These are phyloP conservation scores for Phaffia rhodozyma DNA, from an alignment of 1,284 basidiomycete species.

Conservation along the genomic window DNA sequence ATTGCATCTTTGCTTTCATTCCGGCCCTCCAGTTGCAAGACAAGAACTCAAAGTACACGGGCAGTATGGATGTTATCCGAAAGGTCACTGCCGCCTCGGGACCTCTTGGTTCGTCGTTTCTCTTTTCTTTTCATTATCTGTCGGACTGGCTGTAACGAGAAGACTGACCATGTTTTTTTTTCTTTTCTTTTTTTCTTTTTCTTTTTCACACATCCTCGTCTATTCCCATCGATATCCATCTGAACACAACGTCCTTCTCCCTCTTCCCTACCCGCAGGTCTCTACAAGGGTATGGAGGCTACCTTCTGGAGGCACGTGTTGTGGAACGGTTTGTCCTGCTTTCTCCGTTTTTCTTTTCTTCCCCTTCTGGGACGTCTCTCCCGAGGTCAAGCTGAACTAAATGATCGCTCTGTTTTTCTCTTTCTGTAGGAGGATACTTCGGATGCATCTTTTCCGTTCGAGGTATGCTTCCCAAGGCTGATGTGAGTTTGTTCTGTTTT, in stretches of 20 bases:
- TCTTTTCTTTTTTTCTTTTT: no score
- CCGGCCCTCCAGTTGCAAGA: conserved; percentile 56
- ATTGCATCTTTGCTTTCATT: conserved; percentile 25
- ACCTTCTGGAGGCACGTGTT: conserved; percentile 75
- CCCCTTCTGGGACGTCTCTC: not conserved
- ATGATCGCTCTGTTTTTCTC: not conserved
- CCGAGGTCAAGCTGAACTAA: not conserved
- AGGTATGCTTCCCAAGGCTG: conserved; percentile 64
- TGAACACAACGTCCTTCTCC: conserved; percentile 1
- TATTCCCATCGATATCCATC: no score
- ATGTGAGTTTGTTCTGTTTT: conserved; percentile 40
- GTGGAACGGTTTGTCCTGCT: not conserved
- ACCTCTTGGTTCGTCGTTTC: conserved; percentile 59
- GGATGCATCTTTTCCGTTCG: conserved; percentile 78
- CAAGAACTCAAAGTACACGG: conserved; percentile 73
- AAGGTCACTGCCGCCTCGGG: conserved; percentile 67
- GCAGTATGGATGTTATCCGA: conserved; percentile 80
- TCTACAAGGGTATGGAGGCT: conserved; percentile 71
- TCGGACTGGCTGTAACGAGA: no score
- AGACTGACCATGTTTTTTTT: no score
- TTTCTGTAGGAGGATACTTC: conserved; percentile 64
- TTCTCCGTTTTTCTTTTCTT: not conserved
- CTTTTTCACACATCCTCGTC: no score
- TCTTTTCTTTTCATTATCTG: no score
- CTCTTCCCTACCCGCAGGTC: conserved; percentile 13